Percentiles rank a stretch among this genome's conserved stretches.
These are phyloP conservation scores for Chrysochromulina tobinii DNA, from an alignment of 78 protist genomes.

Conservation along the genomic window DNA sequence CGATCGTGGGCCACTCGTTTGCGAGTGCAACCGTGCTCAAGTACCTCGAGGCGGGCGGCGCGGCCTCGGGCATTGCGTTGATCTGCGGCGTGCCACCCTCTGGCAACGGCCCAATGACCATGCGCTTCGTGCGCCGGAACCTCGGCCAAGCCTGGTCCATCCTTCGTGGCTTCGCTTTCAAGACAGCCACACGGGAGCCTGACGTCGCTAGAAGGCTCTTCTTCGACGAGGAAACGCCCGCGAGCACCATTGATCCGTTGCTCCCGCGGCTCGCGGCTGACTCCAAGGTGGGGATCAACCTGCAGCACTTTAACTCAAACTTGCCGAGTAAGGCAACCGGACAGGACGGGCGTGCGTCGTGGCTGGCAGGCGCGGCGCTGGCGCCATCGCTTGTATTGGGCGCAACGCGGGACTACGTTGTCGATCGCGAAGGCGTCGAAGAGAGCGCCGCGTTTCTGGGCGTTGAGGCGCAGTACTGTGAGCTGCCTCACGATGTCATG, in stretches of 20 bases:
- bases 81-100: background rate
- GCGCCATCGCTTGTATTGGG: background rate
- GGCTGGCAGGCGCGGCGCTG: background rate
- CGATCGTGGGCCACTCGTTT: background rate
- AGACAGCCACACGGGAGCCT: background rate
- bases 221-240: background rate
- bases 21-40: background rate
- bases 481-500: background rate
- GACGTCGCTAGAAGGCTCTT: background rate
- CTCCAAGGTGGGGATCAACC: background rate
- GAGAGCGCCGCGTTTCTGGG: background rate
- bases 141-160: background rate
- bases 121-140: background rate
- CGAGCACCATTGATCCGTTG: background rate
- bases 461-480: background rate
- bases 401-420: background rate
- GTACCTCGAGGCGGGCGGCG: background rate
- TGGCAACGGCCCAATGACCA: background rate
- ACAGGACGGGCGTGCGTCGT: background rate
- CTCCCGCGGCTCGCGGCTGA: background rate
- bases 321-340: background rate
- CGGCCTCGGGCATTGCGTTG: background rate
- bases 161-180: background rate
- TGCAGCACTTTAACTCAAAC: background rate
- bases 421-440: background rate